These are phyloP conservation scores for Hirsutella minnesotensis DNA, from an alignment of 2,329 filamentous ascomycete genomes.

Conservation along the genomic window DNA sequence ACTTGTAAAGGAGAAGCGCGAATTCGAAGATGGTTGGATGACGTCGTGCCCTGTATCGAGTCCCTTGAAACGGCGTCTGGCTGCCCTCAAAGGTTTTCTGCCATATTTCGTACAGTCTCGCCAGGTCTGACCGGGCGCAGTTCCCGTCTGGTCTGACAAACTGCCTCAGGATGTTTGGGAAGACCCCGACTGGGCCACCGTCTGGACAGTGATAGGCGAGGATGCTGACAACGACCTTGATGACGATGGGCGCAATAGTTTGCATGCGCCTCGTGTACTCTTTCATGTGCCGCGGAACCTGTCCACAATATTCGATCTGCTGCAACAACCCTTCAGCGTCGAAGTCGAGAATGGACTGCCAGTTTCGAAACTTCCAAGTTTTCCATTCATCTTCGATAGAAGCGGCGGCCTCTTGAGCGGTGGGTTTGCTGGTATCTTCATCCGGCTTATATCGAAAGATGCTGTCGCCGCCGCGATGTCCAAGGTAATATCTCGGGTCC, in stretches of 20 bases:
- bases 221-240: constrained; percentile 7
- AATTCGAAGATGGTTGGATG: too few relatives aligned
- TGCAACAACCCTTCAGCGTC: background rate
- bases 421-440: too few relatives aligned
- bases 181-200: background rate
- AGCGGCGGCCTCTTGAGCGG: too few relatives aligned
- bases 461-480: constrained; percentile 12
- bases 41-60: too few relatives aligned
- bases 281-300: constrained; percentile 9
- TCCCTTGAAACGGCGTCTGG: too few relatives aligned
- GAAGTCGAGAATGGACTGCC: background rate
- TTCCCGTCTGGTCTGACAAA: constrained; percentile 4
- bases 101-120: too few relatives aligned
- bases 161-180: constrained; percentile 2
- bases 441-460: constrained; percentile 17
- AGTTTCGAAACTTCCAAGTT: background rate
- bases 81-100: too few relatives aligned
- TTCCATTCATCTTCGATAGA: background rate
- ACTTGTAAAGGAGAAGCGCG: too few relatives aligned
- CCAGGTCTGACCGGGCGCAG: background rate
- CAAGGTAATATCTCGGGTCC: constrained; percentile 11
- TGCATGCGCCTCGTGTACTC: constrained; percentile 10
- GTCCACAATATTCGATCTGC: constrained; percentile 9
- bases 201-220: constrained; percentile 4
- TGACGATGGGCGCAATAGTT: constrained; percentile 4